Evolutionary conservation across 1,139 yeast species (phyloP).

Genomic region (Debaryomyces sp.): DNA sequence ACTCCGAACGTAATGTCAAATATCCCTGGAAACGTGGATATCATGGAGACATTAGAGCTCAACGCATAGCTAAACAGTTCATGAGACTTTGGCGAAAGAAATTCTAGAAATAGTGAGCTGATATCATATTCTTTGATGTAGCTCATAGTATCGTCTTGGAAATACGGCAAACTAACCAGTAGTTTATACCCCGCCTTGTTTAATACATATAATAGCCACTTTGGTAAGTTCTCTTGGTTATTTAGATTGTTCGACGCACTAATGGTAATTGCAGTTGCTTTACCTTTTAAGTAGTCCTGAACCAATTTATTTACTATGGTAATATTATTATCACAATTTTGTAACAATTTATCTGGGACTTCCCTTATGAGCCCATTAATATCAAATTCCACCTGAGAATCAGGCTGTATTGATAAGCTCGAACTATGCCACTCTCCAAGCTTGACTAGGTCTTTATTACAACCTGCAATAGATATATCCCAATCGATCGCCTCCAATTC

Average conservation of each 20-base stretch:
- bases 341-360: slow-evolving; percentile 22
- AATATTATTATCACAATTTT: slow-evolving; percentile 22
- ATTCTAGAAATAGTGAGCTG: slow-evolving; percentile 14
- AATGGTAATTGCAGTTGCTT: slow-evolving; percentile 22
- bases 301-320: slow-evolving; percentile 28
- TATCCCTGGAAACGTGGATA: neutral
- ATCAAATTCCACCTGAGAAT: slow-evolving; percentile 15
- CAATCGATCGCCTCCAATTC: slow-evolving; percentile 25
- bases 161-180: slow-evolving; percentile 2
- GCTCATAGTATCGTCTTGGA: neutral
- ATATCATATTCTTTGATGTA: slow-evolving; percentile 4
- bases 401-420: slow-evolving; percentile 19
- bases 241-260: slow-evolving; percentile 21
- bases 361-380: slow-evolving; percentile 20
- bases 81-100: neutral
- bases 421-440: slow-evolving; percentile 30
- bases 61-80: neutral
- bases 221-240: slow-evolving; percentile 18
- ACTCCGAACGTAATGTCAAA: slow-evolving; percentile 16
- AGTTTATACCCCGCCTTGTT: slow-evolving; percentile 17
- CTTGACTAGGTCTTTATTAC: slow-evolving; percentile 20
- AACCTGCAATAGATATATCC: slow-evolving; percentile 30
- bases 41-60: neutral
- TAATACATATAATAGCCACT: slow-evolving; percentile 29
- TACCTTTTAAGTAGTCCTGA: slow-evolving; percentile 22